A percentile compares a stretch with the other conserved stretches of the same genome.
These are phyloP conservation scores for Annona squamosa DNA, from an alignment of 164 flowering plant species.

Conservation along the genomic window DNA sequence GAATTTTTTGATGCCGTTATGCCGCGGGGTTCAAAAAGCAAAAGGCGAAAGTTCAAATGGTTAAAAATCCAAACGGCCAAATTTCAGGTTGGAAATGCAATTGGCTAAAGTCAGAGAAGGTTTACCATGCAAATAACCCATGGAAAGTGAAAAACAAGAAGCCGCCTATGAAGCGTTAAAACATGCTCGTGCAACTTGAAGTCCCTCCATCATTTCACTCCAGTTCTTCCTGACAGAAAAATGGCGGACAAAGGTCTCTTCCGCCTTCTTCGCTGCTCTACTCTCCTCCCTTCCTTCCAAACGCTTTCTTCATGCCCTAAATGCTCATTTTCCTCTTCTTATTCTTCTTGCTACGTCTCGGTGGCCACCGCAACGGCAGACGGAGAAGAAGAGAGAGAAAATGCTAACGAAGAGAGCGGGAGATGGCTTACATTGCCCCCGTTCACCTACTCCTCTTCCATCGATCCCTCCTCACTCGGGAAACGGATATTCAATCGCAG, in stretches of 20 bases:
- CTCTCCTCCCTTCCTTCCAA: not conserved
- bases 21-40: too few species aligned
- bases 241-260: not conserved
- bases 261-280: not conserved
- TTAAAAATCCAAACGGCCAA: too few species aligned
- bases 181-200: not conserved
- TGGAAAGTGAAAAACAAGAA: too few species aligned
- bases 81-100: too few species aligned
- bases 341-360: constrained; percentile 3
- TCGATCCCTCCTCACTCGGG: constrained; percentile 32
- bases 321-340: too few species aligned
- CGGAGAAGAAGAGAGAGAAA: not conserved
- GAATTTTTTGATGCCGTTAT: too few species aligned
- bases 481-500: constrained; percentile 23
- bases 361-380: constrained; percentile 1
- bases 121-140: too few species aligned
- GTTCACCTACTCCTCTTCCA: constrained; percentile 25
- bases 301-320: not conserved
- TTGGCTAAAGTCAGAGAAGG: too few species aligned
- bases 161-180: too few species aligned
- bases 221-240: not conserved
- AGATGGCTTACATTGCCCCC: constrained; percentile 71
- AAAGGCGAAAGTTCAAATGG: too few species aligned
- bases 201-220: not conserved
- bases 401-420: constrained; percentile 13